Evolutionary conservation across 2,329 filamentous ascomycete species (phyloP), one percentile per base, ranked within the genome.

Genomic region (Fusarium circinatum): DNA sequence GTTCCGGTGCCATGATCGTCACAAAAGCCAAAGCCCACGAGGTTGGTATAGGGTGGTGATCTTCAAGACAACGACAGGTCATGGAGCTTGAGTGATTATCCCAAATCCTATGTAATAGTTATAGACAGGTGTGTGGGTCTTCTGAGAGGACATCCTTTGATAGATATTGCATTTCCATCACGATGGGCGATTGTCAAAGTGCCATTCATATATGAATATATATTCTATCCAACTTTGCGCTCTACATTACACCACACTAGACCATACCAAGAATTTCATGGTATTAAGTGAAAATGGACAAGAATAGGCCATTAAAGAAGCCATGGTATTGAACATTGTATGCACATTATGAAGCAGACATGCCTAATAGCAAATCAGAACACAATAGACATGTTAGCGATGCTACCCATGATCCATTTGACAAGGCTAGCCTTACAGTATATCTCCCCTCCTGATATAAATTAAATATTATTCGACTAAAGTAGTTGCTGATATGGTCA

Each of bases 131-230:
- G 9, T 13, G 2, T 0, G 12, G 17, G 11, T 5, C 6, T n/a
- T 18, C 4, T 8, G 10, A 28, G 24, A 28, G 2, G 15, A n/a
- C 1, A n/a, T 3, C 2, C 2, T n/a, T 5, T 17, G 10, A 26
- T 18, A 41, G 12, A 24, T 32, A 5, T 18, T 41, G 12, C 10
- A 18, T 30, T 18, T 30, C 6, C 6, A n/a, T 28, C 15, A 11
- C n/a, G n/a, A 3, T 7, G 22, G 26, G n/a, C 15, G 22, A 18
- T 30, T 12, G 10, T 42, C 3, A 17, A 28, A 24, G 22, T 44
- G 22, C 8, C 8, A 24, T 24, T 20, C 8, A 42, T 18, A 8
- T 12, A 12, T 6, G 3, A 6, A 6, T 18, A 5, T 7, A 3
- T 32, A 8, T 20, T n/a, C 2, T 10, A 12, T 20, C 36, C 12